Conservation (phyloP, 1,284 basidiomycete species). For the Microbotryum lychnidis-dioicae region DNA sequence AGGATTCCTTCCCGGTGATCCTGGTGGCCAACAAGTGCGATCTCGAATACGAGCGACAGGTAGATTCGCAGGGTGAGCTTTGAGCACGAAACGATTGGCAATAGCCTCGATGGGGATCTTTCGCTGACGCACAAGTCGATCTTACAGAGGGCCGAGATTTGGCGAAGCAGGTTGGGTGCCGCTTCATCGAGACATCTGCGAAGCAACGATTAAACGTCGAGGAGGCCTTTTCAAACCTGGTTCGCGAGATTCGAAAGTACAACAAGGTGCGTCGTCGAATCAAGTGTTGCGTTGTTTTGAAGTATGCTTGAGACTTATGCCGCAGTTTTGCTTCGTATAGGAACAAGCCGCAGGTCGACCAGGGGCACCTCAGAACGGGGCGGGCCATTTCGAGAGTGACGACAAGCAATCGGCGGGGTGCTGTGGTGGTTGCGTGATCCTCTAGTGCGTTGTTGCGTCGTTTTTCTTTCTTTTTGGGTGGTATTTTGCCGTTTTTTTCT, state of each 20-base stretch:
- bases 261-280: constrained; percentile 58
- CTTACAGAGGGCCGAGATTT: constrained; percentile 89
- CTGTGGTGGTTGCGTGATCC: constrained; percentile 63
- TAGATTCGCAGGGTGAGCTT: constrained; percentile 75
- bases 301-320: too few species aligned
- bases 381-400: constrained; percentile 27
- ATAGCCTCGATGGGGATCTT: neutral
- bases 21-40: constrained; percentile 99
- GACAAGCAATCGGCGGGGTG: constrained; percentile 51
- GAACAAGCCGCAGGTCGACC: constrained; percentile 30
- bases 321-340: neutral
- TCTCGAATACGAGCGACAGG: constrained; percentile 94
- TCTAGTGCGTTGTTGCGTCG: constrained; percentile 39
- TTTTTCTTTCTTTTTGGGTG: neutral
- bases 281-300: too few species aligned
- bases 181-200: constrained; percentile 97
- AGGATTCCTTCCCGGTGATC: constrained; percentile 94
- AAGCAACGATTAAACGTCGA: constrained; percentile 99
- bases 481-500: neutral
- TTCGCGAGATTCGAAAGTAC: constrained; percentile 91
- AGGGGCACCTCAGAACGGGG: constrained; percentile 13
- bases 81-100: neutral
- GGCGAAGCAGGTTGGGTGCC: constrained; percentile 92
- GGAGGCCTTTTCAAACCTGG: constrained; percentile 94
- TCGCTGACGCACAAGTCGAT: neutral